Conservation (phyloP, 2,329 filamentous ascomycete species). For the Amauroascus verrucosus region DNA sequence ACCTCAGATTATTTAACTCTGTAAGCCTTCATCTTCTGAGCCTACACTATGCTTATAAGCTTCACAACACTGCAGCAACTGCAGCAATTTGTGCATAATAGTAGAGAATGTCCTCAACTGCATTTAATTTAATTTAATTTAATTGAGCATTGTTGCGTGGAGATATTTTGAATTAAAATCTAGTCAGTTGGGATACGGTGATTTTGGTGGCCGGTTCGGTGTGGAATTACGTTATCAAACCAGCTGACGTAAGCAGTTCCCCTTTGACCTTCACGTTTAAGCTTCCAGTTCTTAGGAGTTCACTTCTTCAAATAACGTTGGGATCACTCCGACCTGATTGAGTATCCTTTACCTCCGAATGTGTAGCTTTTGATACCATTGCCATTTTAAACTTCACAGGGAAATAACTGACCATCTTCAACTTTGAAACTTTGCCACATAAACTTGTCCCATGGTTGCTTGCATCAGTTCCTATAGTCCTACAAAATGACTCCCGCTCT, state of each 20-base stretch:
- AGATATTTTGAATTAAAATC: not conserved
- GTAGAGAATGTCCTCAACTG: not conserved
- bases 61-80: not conserved
- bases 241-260: no score
- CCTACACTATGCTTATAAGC: not conserved
- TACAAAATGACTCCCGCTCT: slow-evolving; percentile 2
- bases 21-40: not conserved
- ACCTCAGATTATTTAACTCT: not conserved
- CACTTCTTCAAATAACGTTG: no score
- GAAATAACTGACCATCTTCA: no score
- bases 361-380: no score
- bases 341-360: no score
- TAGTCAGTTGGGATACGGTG: not conserved
- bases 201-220: not conserved
- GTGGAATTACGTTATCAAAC: no score
- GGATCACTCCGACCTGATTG: no score
- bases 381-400: no score
- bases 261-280: no score
- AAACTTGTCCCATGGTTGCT: no score
- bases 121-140: not conserved
- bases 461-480: not conserved
- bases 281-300: no score
- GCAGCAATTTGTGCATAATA: not conserved
- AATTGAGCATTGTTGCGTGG: not conserved
- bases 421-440: no score